Evolutionary conservation across 306 rosid species (phyloP), one percentile per base, ranked within the genome.

Genomic region (Cercis canadensis): DNA sequence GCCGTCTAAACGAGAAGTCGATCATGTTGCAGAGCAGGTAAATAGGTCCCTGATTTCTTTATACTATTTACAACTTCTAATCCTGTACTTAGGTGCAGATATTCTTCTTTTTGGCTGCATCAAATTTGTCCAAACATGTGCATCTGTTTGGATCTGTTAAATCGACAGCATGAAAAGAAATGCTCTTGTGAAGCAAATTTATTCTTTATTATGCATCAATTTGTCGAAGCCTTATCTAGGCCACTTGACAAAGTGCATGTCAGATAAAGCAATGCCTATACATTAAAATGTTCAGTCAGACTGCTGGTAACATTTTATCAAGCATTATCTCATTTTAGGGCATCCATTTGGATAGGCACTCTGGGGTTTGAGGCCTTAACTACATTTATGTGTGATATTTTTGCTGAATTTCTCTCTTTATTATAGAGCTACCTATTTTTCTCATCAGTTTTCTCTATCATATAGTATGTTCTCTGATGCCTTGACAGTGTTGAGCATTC

Each of bases 11-110:
- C 0, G 98, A 90, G 78, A 94, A 94, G 76, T 89, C 96, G 63
- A 82, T 84, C 74, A 72, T 94, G 89, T 70, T 94, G 79, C 98
- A 90, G 70, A 81, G 91, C 96, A 94, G 97, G 98, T 94, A 79
- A 76, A 50, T 34, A 37, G 31, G 32, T 47, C 59, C 24, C 61
- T 29, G 50, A 49, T 69, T 66, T 57, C 52, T 40, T 15, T 43
- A 34, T 60, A 8, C 40, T 33, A 40, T 40, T 17, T 12, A n/a
- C 40, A 24, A 24, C 29, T 24, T 24, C 3, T 24, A 24, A 24
- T 24, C 3, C 29, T 24, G 29, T 24, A 24, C 29, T 24, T 24
- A 24, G 29, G 29, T 24, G 29, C 29, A 24, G 29, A 24, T 24
- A 24, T 24, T 1, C 3, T 24, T n/a, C n/a, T 24, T 24, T 57